Evolutionary conservation across 768 basidiomycete genomes (phyloP), one percentile per base, ranked within the genome.

Genomic region (Boletellus ananas): DNA sequence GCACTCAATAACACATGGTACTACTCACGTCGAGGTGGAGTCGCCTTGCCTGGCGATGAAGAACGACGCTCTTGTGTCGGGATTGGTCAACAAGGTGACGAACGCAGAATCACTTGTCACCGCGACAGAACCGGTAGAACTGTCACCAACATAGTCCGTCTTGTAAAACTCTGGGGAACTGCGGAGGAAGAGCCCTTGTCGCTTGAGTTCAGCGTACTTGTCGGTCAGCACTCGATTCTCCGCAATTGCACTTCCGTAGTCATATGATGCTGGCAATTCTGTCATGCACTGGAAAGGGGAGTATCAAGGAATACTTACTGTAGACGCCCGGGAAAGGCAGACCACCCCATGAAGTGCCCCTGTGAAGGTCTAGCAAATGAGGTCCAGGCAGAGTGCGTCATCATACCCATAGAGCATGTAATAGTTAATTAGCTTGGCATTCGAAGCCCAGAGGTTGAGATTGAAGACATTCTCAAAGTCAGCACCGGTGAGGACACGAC

Each of bases 301-400:
- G 11, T 6, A 43, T 12, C 34, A 20, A n/a, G 17, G 37, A 21
- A 45, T 41, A 61, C 68, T 65, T 60, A 63, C 74, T 82, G 61
- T 84, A 83, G 14, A 87, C 90, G 9, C 83, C 86, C 13, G 80
- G 89, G 71, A 82, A 87, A 1, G 90, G 85, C 37, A 92, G 72
- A 10, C 76, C 85, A 35, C 87, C 90, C 88, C 89, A 93, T 12
- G 85, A 90, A 1, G 90, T 92, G 20, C 90, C 90, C 8, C 90
- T 90, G 50, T 43, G 43, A 57, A 20, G 18, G 34, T 17, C 17
- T 20, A 13, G 9, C 60, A 20, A 58, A 53, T 18, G 10, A 21
- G 0, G 16, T 3, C 35, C 38, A 34, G 35, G n/a, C 9, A 20
- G 23, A 49, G 36, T 34, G 34, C 34, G 29, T 8, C 31, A 13